Evolutionary conservation across 2,329 filamentous ascomycete species (phyloP).

Genomic region (Corniculantispora saksenae): DNA sequence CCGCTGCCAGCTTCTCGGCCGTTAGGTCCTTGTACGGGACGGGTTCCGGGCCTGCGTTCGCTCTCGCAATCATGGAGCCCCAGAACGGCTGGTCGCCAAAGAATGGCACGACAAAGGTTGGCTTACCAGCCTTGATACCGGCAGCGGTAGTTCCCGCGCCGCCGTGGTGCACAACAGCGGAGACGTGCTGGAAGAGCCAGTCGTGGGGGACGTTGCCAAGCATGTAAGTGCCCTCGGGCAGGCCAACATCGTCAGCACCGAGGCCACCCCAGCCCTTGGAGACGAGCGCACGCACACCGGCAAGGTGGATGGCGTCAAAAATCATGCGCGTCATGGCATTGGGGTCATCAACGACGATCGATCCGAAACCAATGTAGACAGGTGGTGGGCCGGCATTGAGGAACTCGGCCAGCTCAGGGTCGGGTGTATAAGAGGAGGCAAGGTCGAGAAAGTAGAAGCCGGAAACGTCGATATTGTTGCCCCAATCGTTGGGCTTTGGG

Average conservation of each 20-base stretch:
- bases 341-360: conserved; percentile 78
- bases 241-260: conserved; percentile 66
- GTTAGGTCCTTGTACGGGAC: conserved; percentile 70
- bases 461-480: conserved; percentile 67
- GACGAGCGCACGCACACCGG: conserved; percentile 75
- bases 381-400: conserved; percentile 69
- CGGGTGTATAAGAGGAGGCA: conserved; percentile 65
- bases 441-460: conserved; percentile 77
- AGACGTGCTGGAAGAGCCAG: conserved; percentile 82
- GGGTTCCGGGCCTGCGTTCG: conserved; percentile 71
- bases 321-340: conserved; percentile 69
- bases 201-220: conserved; percentile 85
- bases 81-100: conserved; percentile 86
- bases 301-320: conserved; percentile 66
- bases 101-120: conserved; percentile 83
- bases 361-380: conserved; percentile 81
- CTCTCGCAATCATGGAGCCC: conserved; percentile 73
- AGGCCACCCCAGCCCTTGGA: conserved; percentile 89
- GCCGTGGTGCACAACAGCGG: conserved; percentile 83
- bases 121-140: conserved; percentile 77
- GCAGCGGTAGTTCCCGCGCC: conserved; percentile 87
- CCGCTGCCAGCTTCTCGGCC: conserved; percentile 63
- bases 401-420: conserved; percentile 65
- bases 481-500: conserved; percentile 79
- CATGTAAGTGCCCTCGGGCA: conserved; percentile 80